Evolutionary conservation across 1,284 basidiomycete species (phyloP).

Genomic region (Cerioporus squamosus): DNA sequence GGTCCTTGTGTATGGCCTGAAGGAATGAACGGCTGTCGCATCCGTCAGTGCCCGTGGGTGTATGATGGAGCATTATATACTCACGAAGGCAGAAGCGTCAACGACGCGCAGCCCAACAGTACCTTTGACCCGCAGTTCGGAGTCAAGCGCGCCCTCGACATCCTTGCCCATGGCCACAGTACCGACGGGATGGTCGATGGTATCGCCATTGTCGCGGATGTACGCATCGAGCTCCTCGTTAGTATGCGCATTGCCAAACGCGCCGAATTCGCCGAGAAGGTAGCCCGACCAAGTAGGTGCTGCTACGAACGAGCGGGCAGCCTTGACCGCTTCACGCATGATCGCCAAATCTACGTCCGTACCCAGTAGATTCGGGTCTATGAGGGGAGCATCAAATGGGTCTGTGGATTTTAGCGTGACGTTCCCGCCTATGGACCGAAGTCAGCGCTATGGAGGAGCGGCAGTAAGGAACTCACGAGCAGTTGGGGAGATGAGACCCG

Average conservation of each 20-base stretch:
- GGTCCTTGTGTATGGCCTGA: constrained; percentile 10
- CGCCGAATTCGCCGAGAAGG: constrained; percentile 7
- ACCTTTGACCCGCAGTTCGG: constrained; percentile 35
- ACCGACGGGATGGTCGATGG: constrained; percentile 15
- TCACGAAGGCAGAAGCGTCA: constrained; percentile 26
- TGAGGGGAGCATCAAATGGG: constrained; percentile 26
- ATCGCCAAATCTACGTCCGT: constrained; percentile 23
- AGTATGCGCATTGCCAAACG: constrained; percentile 5
- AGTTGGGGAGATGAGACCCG: constrained; percentile 10
- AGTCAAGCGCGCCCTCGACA: constrained; percentile 29
- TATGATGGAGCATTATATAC: background rate
- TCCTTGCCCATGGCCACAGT: constrained; percentile 15
- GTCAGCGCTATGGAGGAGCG: no score
- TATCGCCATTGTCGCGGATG: constrained; percentile 2
- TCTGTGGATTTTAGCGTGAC: constrained; percentile 24
- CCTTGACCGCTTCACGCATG: constrained; percentile 20
- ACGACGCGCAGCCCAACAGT: constrained; percentile 25
- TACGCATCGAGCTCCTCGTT: constrained; percentile 15
- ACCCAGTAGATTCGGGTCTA: constrained; percentile 23
- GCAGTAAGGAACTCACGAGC: background rate
- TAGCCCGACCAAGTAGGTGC: constrained; percentile 19
- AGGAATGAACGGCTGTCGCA: constrained; percentile 12
- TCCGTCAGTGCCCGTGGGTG: background rate
- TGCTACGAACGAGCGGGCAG: constrained; percentile 17
- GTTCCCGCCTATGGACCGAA: constrained; percentile 22